Evolutionary conservation across 176 grass and related monocot species (phyloP).

Genomic region (Eleusine coracana): DNA sequence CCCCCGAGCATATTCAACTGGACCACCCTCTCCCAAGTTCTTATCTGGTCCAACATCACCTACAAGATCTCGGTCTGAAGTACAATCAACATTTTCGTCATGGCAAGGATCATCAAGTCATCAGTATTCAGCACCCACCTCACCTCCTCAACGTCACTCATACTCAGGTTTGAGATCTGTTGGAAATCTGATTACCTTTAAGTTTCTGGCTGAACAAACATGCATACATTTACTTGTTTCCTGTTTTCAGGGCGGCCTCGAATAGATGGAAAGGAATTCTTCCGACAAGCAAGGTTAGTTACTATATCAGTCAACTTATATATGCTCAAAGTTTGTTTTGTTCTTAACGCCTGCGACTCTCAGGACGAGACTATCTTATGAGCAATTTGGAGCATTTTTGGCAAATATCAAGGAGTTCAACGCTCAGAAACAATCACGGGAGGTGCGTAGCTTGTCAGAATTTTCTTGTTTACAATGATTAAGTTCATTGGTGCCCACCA

Average conservation of each 20-base stretch:
- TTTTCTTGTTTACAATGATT: not conserved
- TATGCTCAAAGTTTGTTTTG: not conserved
- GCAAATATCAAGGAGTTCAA: slow-evolving; percentile 93
- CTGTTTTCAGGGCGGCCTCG: slow-evolving; percentile 63
- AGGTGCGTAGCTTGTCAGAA: slow-evolving; percentile 47
- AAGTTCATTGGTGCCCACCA: not conserved
- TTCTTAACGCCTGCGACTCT: slow-evolving; percentile 17
- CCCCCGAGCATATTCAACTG: slow-evolving; percentile 58
- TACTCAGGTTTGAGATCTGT: slow-evolving; percentile 52
- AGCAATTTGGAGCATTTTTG: slow-evolving; percentile 94
- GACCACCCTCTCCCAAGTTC: slow-evolving; percentile 65
- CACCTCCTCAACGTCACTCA: slow-evolving; percentile 67
- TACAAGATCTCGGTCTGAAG: slow-evolving; percentile 54
- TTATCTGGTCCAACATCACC: slow-evolving; percentile 75
- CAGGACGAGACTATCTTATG: slow-evolving; percentile 88
- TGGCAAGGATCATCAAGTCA: slow-evolving; percentile 67
- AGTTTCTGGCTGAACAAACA: slow-evolving; percentile 28
- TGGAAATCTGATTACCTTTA: not conserved
- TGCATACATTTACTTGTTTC: not conserved
- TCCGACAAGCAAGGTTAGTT: slow-evolving; percentile 92
- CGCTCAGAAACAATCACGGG: slow-evolving; percentile 72
- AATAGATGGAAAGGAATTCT: slow-evolving; percentile 96
- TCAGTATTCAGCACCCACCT: slow-evolving; percentile 72
- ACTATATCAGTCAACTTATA: slow-evolving; percentile 16
- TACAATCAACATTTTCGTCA: slow-evolving; percentile 47